Percentiles rank a stretch among this genome's conserved stretches.
Conservation (phyloP, 139 green algal genomes). For the Auxenochlorella pyrenoidosa region DNA sequence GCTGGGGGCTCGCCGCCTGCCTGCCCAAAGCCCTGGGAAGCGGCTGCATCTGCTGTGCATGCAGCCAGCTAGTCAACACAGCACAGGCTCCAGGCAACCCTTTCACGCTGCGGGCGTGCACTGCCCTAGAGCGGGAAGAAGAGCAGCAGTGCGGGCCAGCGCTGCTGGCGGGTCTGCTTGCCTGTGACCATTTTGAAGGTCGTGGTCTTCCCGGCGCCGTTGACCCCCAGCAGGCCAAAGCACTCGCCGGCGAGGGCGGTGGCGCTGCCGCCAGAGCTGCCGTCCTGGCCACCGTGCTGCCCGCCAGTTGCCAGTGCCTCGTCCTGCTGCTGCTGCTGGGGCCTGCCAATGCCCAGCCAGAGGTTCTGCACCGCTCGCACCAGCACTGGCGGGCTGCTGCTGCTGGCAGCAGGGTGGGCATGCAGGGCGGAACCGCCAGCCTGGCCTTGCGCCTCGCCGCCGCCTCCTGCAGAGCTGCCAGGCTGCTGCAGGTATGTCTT, state of each 20-base stretch:
- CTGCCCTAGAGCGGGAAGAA: too few relatives aligned
- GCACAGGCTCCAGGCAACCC: too few relatives aligned
- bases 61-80: too few relatives aligned
- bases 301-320: too few relatives aligned
- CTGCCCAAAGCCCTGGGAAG: neutral
- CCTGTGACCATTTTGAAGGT: slow-evolving; percentile 79
- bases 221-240: slow-evolving; percentile 84
- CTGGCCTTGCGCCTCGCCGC: neutral
- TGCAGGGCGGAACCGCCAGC: neutral
- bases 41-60: too few relatives aligned
- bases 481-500: slow-evolving; percentile 62
- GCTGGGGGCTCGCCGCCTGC: too few relatives aligned
- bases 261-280: slow-evolving; percentile 30
- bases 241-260: slow-evolving; percentile 77
- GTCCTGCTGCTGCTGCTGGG: neutral
- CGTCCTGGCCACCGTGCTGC: neutral
- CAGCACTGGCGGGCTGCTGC: neutral
- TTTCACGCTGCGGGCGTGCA: too few relatives aligned
- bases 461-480: neutral
- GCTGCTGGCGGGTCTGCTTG: neutral
- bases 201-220: slow-evolving; percentile 87
- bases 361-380: slow-evolving; percentile 31
- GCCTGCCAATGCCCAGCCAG: slow-evolving; percentile 28
- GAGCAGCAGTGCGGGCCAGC: too few relatives aligned
- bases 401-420: neutral